These are phyloP conservation scores for Pseudophaeomoniella oleicola DNA, from an alignment of 2,329 filamentous ascomycete genomes.

Conservation along the genomic window DNA sequence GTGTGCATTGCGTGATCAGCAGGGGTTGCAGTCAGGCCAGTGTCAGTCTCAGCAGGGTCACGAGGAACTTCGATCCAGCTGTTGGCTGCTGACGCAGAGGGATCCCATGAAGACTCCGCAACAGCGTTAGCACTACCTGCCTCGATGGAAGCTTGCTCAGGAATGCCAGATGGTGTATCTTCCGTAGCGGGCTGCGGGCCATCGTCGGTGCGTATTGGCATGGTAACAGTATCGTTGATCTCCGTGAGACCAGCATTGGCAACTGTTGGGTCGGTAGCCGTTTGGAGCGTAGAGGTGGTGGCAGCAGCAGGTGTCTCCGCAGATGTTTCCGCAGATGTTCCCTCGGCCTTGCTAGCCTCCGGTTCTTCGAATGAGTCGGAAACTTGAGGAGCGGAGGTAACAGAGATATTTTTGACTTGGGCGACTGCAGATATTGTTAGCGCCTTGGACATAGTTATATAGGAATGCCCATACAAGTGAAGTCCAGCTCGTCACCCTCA, in stretches of 20 bases:
- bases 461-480: conserved; percentile 39
- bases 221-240: conserved; percentile 39
- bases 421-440: conserved; percentile 23
- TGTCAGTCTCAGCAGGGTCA: conserved; percentile 60
- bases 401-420: conserved; percentile 35
- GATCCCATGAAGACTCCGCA: conserved; percentile 42
- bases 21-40: conserved; percentile 45
- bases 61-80: conserved; percentile 61
- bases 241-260: conserved; percentile 47
- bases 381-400: conserved; percentile 22
- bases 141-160: conserved; percentile 24
- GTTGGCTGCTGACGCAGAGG: conserved; percentile 39
- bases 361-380: conserved; percentile 8
- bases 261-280: conserved; percentile 43
- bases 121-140: conserved; percentile 27
- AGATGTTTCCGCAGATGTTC: conserved; percentile 30
- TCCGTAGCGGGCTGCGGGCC: conserved; percentile 5
- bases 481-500: conserved; percentile 36
- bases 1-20: conserved; percentile 35
- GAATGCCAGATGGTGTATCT: conserved; percentile 15
- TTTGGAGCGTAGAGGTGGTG: conserved; percentile 18
- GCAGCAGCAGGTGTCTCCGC: conserved; percentile 27
- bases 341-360: conserved; percentile 24
- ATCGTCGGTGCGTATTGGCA: conserved; percentile 40
- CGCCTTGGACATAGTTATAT: neutral